Evolutionary conservation across 2,329 filamentous ascomycete genomes (phyloP), one percentile per base, ranked within the genome.

Genomic region (Alternaria arborescens): DNA sequence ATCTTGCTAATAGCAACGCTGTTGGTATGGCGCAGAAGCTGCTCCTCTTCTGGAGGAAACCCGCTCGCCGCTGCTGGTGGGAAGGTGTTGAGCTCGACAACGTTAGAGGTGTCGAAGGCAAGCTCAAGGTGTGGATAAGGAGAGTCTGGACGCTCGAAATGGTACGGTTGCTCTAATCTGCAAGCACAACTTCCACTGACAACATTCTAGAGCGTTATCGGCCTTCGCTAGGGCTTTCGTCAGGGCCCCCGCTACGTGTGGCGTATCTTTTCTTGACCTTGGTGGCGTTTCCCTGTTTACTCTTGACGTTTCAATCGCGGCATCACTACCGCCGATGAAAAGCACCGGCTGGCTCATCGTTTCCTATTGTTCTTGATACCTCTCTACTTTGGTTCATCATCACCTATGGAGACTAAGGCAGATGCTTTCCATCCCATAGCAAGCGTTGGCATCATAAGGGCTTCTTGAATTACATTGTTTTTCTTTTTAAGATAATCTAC

Each of bases 1-100:
- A 89, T 72, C 83, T 91, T 52, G 89, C 86, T 68, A 93, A 89
- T 72, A 88, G 83, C 71, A 89, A 87, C 76, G 91, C 93, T 0
- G 93, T 98, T 18, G 94, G 94, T 53, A 99, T 99, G 95, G 95
- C 95, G 12, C 95, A 99, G 80, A 99, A 99, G 82, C 86, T 99
- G 47, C 85, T 99, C 14, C 86, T 99, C 4, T 99, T 99, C 83
- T 99, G 95, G 95, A 88, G 95, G 68, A 99, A 99, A 81, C 95
- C 95, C 16, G 95, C 95, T 14, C 85, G 95, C 62, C 87, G 95
- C 78, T 99, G 95, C 84, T 99, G 95, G 95, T 99, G 95, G 95
- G 95, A 99, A 79, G 95, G 95, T 24, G 91, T 99, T 38, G 94
- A 98, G 78, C 84, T 99, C 44, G 88, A 95, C 18, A 86, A 92